These are phyloP conservation scores for Abelmoschus esculentus DNA, from an alignment of 345 rosid species.

Conservation along the genomic window DNA sequence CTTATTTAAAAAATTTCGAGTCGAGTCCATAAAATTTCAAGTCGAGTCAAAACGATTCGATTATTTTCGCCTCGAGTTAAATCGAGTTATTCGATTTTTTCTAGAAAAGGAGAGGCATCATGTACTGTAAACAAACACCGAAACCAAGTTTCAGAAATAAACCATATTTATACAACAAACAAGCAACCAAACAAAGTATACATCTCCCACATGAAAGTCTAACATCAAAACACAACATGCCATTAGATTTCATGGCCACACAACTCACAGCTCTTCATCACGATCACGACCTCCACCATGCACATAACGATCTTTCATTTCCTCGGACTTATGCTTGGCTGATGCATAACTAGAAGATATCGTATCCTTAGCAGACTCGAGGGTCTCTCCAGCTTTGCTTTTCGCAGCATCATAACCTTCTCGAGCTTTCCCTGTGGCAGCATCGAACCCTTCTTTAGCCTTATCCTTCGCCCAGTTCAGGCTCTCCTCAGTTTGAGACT, in stretches of 20 bases:
- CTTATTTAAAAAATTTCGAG: no score
- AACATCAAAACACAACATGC: neutral
- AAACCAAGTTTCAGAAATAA: neutral
- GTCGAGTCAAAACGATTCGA: no score
- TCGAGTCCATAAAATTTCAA: no score
- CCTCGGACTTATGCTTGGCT: conserved; percentile 16
- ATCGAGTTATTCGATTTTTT: no score
- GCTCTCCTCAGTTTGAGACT: conserved; percentile 17
- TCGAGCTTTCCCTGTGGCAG: conserved; percentile 17
- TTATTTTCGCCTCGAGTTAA: no score
- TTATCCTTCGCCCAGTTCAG: conserved; percentile 30
- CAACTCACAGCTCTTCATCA: conserved; percentile 22
- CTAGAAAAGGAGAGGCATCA: no score
- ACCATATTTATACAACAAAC: neutral
- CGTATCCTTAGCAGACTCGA: conserved; percentile 23
- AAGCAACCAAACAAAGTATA: no score
- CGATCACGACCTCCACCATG: conserved; percentile 9
- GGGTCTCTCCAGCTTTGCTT: conserved; percentile 17
- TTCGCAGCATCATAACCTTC: conserved; percentile 7
- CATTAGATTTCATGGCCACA: neutral
- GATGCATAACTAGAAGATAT: conserved; percentile 12
- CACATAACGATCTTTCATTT: conserved; percentile 17
- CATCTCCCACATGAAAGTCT: no score
- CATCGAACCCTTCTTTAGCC: conserved; percentile 24
- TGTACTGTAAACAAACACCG: neutral